Percentiles rank a stretch among this genome's conserved stretches.
phyloP scores from a whole-genome alignment of 1,139 yeast genomes.

The Debaryomyces sp. region DNA sequence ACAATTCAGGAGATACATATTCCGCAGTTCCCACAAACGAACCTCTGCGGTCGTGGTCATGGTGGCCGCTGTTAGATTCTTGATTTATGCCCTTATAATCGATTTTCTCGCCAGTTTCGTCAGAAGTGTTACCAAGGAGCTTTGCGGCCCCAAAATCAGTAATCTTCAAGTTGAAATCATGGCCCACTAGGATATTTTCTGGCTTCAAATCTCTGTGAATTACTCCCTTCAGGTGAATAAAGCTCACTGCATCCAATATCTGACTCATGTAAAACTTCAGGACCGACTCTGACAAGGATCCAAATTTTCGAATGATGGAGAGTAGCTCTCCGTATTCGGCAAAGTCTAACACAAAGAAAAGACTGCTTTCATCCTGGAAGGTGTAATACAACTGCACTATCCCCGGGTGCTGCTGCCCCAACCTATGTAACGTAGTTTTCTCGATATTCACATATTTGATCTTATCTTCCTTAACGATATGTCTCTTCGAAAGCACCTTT shows the following conservation, averaged over 20 bases:
- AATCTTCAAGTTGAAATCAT: constrained; percentile 77
- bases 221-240: constrained; percentile 82
- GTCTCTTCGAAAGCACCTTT: constrained; percentile 71
- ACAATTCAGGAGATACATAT: constrained; percentile 90
- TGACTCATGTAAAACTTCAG: constrained; percentile 77
- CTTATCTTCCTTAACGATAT: constrained; percentile 76
- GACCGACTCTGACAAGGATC: constrained; percentile 76
- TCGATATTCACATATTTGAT: constrained; percentile 81
- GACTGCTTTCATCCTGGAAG: constrained; percentile 72
- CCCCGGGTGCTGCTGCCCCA: constrained; percentile 68
- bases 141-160: constrained; percentile 99
- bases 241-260: constrained; percentile 81
- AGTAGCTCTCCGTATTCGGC: constrained; percentile 81
- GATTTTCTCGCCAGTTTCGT: constrained; percentile 34
- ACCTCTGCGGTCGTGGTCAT: constrained; percentile 55
- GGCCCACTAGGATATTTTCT: constrained; percentile 83
- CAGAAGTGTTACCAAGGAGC: constrained; percentile 54
- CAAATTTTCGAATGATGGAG: constrained; percentile 70
- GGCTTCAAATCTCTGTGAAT: constrained; percentile 96
- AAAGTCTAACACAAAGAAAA: constrained; percentile 75
- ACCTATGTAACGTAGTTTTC: constrained; percentile 69
- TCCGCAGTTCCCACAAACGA: constrained; percentile 66
- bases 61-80: constrained; percentile 11
- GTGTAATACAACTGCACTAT: constrained; percentile 75
- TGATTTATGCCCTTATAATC: constrained; percentile 37